These are phyloP conservation scores for Asterophora lycoperdoides DNA, from an alignment of 768 basidiomycete genomes.

Conservation along the genomic window DNA sequence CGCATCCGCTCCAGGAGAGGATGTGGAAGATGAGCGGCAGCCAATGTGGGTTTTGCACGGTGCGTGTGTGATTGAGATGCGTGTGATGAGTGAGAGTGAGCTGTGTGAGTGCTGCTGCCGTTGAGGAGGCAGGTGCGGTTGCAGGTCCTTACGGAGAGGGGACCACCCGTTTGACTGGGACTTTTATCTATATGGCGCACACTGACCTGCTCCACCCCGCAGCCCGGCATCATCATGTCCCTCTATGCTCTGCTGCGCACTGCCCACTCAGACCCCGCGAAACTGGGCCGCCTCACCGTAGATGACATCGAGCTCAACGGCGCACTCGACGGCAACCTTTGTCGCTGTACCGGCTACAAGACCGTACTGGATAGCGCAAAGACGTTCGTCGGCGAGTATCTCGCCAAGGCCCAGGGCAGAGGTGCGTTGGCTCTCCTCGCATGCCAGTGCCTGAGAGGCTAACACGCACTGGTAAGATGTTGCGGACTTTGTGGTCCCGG, in stretches of 20 bases:
- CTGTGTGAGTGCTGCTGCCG: no score
- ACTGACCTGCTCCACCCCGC: neutral
- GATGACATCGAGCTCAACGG: conserved; percentile 16
- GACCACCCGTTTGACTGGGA: neutral
- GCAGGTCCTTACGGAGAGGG: neutral
- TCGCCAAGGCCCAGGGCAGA: conserved; percentile 8
- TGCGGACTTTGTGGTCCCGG: conserved; percentile 8
- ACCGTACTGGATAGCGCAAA: conserved; percentile 15
- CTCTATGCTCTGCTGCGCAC: conserved; percentile 16
- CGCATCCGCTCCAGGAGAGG: conserved; percentile 15
- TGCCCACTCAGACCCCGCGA: conserved; percentile 14
- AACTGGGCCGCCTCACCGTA: conserved; percentile 12
- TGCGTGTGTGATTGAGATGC: neutral
- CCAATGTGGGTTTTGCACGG: conserved; percentile 17
- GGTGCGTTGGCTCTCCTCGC: no score
- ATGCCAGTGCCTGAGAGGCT: no score
- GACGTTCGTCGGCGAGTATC: conserved; percentile 16
- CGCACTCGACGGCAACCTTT: conserved; percentile 16
- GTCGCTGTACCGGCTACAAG: conserved; percentile 16
- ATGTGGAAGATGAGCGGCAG: conserved; percentile 19
- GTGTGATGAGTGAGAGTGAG: no score
- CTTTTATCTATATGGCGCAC: neutral
- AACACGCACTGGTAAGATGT: no score
- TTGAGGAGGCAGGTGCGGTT: no score
- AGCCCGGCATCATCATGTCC: conserved; percentile 18